Conservation (phyloP, 305 asterid species). For the Solanum hybrid region DNA sequence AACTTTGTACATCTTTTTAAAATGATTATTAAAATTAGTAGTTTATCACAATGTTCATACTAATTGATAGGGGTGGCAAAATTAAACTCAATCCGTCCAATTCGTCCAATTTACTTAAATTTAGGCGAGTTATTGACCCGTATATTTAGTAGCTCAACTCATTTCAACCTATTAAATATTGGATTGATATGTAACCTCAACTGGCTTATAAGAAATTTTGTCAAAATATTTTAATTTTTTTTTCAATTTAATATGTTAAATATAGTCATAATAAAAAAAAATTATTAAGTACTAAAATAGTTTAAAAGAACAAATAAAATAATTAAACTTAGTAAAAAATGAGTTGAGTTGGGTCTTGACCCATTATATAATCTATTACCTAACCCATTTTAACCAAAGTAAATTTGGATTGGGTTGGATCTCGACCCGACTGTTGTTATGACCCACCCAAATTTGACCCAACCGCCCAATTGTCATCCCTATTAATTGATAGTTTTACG, state of each 20-base stretch:
- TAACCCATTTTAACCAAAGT: too few species aligned
- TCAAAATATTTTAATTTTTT: too few species aligned
- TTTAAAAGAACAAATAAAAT: too few species aligned
- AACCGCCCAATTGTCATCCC: background rate
- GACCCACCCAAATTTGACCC: fast-evolving
- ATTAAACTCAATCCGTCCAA: too few species aligned
- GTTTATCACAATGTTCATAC: too few species aligned
- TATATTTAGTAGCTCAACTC: background rate
- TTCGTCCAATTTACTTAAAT: too few species aligned
- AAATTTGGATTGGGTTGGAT: background rate
- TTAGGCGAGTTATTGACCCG: background rate
- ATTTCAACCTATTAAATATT: too few species aligned
- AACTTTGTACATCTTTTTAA: too few species aligned
- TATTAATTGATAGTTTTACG: too few species aligned
- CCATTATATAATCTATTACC: too few species aligned
- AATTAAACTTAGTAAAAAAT: background rate
- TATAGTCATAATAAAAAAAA: background rate
- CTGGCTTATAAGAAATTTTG: background rate
- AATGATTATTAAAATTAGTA: too few species aligned
- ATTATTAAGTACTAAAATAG: background rate
- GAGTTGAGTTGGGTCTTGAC: background rate
- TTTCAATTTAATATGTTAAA: background rate
- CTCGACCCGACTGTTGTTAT: background rate
- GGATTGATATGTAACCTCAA: background rate
- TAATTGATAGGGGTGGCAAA: too few species aligned